phyloP scores from a whole-genome alignment of 2,329 filamentous ascomycete genomes.

The Trichophyton benhamiae region DNA sequence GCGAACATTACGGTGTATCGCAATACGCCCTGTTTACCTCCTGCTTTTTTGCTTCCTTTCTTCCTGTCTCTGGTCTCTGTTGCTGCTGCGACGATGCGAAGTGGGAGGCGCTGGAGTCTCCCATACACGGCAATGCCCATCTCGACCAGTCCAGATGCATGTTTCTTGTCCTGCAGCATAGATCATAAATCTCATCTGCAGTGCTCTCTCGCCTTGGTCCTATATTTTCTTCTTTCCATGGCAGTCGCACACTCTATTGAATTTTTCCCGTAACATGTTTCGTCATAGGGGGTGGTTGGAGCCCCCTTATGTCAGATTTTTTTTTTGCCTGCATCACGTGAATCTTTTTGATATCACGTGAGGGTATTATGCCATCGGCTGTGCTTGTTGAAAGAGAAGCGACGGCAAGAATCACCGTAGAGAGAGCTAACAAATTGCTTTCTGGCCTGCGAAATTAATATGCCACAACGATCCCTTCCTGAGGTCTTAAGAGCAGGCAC shows the following conservation, averaged over 20 bases:
- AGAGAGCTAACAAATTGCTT: not conserved
- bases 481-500: no score
- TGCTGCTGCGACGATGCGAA: not conserved
- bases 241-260: constrained; percentile 2
- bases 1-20: not conserved
- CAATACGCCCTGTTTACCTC: not conserved
- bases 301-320: not conserved
- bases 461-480: no score
- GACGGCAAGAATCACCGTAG: not conserved
- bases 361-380: not conserved
- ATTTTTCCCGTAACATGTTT: not conserved
- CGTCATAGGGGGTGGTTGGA: not conserved
- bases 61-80: not conserved
- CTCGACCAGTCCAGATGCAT: not conserved
- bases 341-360: not conserved
- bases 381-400: not conserved
- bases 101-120: not conserved
- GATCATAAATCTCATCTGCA: constrained; percentile 1
- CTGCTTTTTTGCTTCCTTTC: not conserved
- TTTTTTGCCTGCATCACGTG: not conserved
- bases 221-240: not conserved
- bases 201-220: not conserved
- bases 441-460: no score
- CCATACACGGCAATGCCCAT: not conserved
- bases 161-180: not conserved